Evolutionary conservation across 192 early-diverging fungal genomes (phyloP), one percentile per base, ranked within the genome.

Genomic region (Coemansia sp.): DNA sequence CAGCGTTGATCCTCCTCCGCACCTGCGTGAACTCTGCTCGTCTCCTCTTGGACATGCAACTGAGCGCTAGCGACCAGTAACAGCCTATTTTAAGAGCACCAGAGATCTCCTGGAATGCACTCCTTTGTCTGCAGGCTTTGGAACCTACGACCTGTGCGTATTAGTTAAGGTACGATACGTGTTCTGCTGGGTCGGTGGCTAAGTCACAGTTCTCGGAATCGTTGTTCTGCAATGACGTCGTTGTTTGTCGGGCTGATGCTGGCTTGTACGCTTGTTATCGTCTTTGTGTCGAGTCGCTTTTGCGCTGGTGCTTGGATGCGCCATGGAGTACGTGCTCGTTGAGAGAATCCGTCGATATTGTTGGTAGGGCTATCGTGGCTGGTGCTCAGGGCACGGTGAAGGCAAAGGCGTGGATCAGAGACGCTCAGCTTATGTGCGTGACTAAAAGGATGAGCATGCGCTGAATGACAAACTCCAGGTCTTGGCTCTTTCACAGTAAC

Each of bases 31-130:
- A 60, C 21, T 34, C 44, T 5, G 61, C 63, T 1, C 44, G 21
- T 27, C 42, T 77, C 34, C 45, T 83, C 31, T 39, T 59, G 1
- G 63, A 70, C 12, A 77, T 83, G 57, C 80, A 72, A 37, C 0
- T 3, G 3, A 37, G 34, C 15, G 48, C 63, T 34, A 19, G 53
- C 27, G 44, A 59, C 11, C 37, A 60, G 42, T 38, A 59, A 37
- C 38, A 71, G 36, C 36, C 39, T 0, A 50, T 46, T 15, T 45
- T 71, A 58, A 64, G 58, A 48, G 64, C 72, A 7, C 38, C 64
- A 2, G 42, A 6, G 0, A 64, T 82, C 15, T 66, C 48, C 0
- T 62, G 44, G 17, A 21, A 51, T 0, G 73, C 67, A 0, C 51
- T 80, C 23, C 17, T 19, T 21, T 21, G 58, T 19, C 27, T 77